These are phyloP conservation scores for Syzygium jambos DNA, from an alignment of 345 rosid species.

Conservation along the genomic window DNA sequence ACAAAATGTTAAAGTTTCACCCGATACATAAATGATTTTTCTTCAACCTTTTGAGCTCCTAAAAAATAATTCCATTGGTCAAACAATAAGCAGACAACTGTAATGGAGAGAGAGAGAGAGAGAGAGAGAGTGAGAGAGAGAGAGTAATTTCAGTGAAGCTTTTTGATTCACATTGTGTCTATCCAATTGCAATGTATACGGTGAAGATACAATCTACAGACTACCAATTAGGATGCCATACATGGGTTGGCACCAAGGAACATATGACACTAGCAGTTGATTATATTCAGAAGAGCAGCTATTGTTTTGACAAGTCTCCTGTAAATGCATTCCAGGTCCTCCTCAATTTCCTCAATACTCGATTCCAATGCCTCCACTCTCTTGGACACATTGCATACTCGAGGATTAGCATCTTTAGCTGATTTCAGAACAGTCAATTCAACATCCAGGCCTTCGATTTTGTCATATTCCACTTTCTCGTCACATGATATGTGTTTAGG, in stretches of 20 bases:
- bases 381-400: slow-evolving; percentile 6
- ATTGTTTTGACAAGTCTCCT: slow-evolving; percentile 31
- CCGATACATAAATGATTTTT: background rate
- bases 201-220: background rate
- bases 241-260: background rate
- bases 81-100: background rate
- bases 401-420: background rate
- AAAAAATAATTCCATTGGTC: background rate
- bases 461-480: background rate
- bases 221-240: background rate
- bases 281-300: slow-evolving; percentile 29
- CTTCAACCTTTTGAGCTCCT: background rate
- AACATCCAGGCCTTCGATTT: background rate
- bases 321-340: slow-evolving; percentile 24
- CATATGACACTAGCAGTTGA: slow-evolving; percentile 7
- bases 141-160: background rate
- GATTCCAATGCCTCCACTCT: slow-evolving; percentile 21
- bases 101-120: background rate
- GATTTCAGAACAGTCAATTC: background rate
- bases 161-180: background rate
- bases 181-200: background rate
- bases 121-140: background rate
- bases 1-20: background rate
- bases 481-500: background rate
- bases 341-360: slow-evolving; percentile 22